Evolutionary conservation across 345 rosid species (phyloP), one percentile per base, ranked within the genome.

Genomic region (Cardamine occulta): DNA sequence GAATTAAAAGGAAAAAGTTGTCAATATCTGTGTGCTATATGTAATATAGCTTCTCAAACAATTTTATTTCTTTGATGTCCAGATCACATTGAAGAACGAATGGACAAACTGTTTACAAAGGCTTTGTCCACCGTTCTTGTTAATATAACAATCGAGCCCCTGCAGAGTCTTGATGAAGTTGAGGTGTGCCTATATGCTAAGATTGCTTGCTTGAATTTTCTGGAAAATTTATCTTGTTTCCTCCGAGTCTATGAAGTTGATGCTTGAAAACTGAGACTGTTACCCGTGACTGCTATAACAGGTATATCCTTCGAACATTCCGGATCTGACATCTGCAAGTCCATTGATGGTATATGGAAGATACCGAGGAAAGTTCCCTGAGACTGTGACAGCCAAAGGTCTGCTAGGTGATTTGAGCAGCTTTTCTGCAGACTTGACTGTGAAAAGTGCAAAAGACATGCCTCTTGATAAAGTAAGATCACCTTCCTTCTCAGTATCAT

Each of bases 301-400:
- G 97, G 74, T 83, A 60, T 84, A 82, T 75, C 96, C 93, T 61
- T 83, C 83, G 19, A 53, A 40, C 52, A 76, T 88, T 66, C 87
- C 93, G 40, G 96, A 91, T 80, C 85, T 89, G 69, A 86, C 97
- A 51, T 85, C 87, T 32, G 81, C 80, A 69, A 74, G 79, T 45
- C 89, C 88, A 31, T 75, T 86, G 82, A 80, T 73, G 42, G 31
- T 91, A 45, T 84, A 77, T 75, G 97, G 97, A 65, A 85, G 97
- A 83, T 89, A 85, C 74, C 63, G 68, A 10, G 96, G 93, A 67
- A 79, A 75, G 56, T 86, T 89, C 66, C 96, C 96, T 6, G 87
- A 79, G 63, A 74, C 29, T 59, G 69, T 87, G 62, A 84, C 72
- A 73, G 87, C 83, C 61, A 81, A 51, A 75, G 91, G 97, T 72